Conservation (phyloP, 2,329 filamentous ascomycete species). For the Aspergillus piperis region DNA sequence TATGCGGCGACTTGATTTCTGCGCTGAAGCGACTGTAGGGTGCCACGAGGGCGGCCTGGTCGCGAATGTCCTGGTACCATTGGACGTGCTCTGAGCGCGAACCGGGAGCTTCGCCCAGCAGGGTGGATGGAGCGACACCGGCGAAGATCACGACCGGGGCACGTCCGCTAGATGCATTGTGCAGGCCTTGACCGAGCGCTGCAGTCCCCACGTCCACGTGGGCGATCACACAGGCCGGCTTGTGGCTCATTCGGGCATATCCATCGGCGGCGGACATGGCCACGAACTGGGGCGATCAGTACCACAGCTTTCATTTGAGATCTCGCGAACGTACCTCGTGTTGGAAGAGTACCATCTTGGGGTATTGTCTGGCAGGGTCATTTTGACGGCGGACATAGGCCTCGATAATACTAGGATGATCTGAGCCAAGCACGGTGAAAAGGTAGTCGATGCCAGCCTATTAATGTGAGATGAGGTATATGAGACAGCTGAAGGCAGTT, state of each 20-base stretch:
- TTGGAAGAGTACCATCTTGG: conserved; percentile 16
- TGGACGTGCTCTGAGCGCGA: conserved; percentile 51
- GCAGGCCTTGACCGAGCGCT: conserved; percentile 13
- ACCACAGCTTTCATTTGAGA: background rate
- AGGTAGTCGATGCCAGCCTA: conserved; percentile 14
- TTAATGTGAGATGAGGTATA: background rate
- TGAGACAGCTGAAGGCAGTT: background rate
- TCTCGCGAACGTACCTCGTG: conserved; percentile 1
- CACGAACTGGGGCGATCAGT: conserved; percentile 7
- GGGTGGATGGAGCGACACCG: conserved; percentile 12
- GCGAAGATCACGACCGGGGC: conserved; percentile 15
- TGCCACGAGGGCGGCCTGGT: conserved; percentile 73
- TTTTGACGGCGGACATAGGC: conserved; percentile 15
- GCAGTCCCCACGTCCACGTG: conserved; percentile 17
- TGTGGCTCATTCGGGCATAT: conserved; percentile 13
- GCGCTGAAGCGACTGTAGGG: conserved; percentile 82
- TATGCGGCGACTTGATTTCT: conserved; percentile 78
- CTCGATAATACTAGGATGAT: conserved; percentile 18
- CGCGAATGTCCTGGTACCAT: conserved; percentile 78
- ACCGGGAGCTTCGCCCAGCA: conserved; percentile 9
- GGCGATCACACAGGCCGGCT: conserved; percentile 14
- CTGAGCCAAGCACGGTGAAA: conserved; percentile 15
- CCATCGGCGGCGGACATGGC: conserved; percentile 15
- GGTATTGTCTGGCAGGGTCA: conserved; percentile 10
- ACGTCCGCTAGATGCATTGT: conserved; percentile 17